Percentiles rank a stretch among this genome's conserved stretches.
Evolutionary conservation across 768 basidiomycete genomes (phyloP).

Genomic region (Phanerochaete sordida): DNA sequence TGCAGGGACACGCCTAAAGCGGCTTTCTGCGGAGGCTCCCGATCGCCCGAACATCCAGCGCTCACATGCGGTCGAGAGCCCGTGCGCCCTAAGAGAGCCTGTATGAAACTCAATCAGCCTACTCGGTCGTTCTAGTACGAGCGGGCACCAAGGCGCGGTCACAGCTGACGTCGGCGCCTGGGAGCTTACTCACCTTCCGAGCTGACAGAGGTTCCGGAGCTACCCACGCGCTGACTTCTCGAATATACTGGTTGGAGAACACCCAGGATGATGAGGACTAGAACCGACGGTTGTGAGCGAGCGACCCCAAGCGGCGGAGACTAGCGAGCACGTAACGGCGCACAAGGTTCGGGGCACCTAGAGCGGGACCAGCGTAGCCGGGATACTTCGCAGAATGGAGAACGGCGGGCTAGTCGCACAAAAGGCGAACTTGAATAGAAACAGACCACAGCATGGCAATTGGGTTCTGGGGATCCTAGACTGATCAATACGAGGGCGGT

Average conservation of each 20-base stretch:
- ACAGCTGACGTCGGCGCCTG: background rate
- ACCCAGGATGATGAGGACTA: background rate
- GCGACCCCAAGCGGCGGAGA: background rate
- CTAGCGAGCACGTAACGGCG: background rate
- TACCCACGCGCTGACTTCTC: background rate
- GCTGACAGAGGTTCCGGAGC: background rate
- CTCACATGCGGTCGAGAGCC: constrained; percentile 1
- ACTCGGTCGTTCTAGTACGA: background rate
- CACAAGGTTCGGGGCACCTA: background rate
- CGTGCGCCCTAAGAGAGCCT: background rate
- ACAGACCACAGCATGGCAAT: background rate
- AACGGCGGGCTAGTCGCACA: background rate
- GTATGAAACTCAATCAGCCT: constrained; percentile 3
- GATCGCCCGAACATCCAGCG: background rate
- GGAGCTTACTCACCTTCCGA: background rate
- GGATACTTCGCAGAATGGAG: background rate
- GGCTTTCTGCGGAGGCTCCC: background rate
- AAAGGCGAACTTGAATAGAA: constrained; percentile 1
- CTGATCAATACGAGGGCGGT: background rate
- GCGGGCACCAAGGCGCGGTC: background rate
- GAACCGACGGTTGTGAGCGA: background rate
- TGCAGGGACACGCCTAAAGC: background rate
- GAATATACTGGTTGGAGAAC: background rate
- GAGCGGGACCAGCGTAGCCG: constrained; percentile 2
- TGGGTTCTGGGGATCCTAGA: background rate